Evolutionary conservation across 495 filamentous ascomycete species (phyloP), one percentile per base, ranked within the genome.

Genomic region (Penicillium lagena): DNA sequence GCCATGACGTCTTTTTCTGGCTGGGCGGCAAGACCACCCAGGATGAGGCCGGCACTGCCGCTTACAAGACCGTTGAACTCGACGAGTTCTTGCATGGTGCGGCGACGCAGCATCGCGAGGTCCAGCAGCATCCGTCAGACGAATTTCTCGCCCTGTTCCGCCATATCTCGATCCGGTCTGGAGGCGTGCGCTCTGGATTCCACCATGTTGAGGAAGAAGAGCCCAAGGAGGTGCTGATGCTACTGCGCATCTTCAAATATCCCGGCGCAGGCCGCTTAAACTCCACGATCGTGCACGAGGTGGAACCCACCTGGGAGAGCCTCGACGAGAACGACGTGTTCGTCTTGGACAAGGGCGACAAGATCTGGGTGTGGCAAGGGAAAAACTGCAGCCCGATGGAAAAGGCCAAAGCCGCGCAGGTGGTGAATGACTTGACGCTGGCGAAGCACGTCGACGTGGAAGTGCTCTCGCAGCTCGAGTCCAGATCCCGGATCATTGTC

Each of bases 341-440:
- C 49, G 67, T 83, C 17, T 50, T 83, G 42, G 80, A 83, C 42
- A 68, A 67, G 29, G 72, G 74, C 29, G 62, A 77, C 17, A 81
- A 80, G 61, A 79, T 82, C 52, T 81, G 73, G 72, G 77, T 80
- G 9, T 83, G 80, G 80, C 80, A 83, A 63, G 80, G 80, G 30
- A 72, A 68, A 54, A 73, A 66, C 29, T 81, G 77, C 49, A 77
- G 73, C 36, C 80, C 79, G 0, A 82, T 82, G 77, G 80, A 83
- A 45, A 83, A 81, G 59, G 73, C 68, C 8, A 80, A 79, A 64
- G 78, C 79, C 0, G 79, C 80, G 0, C 79, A 81, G 47, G 77
- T 81, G 12, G 77, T 83, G 7, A 68, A 78, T 50, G 78, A 83
- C 40, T 64, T 82, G 71, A 81, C 73, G 0, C 56, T 74, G 7